Conservation (phyloP, 208 protist species). For the Crithidia acanthocephali region DNA sequence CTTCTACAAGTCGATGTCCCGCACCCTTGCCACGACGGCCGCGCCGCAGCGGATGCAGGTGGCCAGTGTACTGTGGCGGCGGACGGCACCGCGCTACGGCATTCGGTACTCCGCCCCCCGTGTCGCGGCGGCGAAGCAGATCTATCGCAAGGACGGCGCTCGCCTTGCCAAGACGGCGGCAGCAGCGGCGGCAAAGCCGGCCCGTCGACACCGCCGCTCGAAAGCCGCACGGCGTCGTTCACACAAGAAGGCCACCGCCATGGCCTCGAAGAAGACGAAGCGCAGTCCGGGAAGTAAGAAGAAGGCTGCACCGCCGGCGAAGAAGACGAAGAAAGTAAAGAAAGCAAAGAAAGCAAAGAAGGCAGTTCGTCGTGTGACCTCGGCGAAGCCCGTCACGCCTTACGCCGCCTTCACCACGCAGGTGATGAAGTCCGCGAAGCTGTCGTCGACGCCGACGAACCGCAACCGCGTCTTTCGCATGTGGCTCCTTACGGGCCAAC, state of each 20-base stretch:
- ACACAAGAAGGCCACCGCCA: background rate
- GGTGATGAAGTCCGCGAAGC: slow-evolving; percentile 29
- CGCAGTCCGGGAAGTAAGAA: no score
- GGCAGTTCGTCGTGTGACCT: background rate
- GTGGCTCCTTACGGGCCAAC: slow-evolving; percentile 35
- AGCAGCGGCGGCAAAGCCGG: background rate
- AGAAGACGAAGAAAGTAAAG: slow-evolving; percentile 1
- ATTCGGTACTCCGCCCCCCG: slow-evolving; percentile 23
- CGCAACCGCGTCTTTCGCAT: slow-evolving; percentile 27
- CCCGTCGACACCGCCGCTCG: background rate
- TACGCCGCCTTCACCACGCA: slow-evolving; percentile 31
- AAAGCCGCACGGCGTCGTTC: background rate
- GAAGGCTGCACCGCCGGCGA: background rate
- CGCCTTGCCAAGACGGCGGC: background rate
- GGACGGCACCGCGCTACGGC: slow-evolving; percentile 25
- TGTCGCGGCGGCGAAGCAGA: slow-evolving; percentile 19
- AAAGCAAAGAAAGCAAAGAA: background rate
- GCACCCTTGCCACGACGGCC: background rate
- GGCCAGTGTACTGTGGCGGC: slow-evolving; percentile 25
- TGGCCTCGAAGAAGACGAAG: background rate
- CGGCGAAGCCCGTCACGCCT: slow-evolving; percentile 4
- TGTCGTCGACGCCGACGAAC: slow-evolving; percentile 15
- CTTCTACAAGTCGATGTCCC: slow-evolving; percentile 30
- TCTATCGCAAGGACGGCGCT: slow-evolving; percentile 16
- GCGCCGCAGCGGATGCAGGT: slow-evolving; percentile 19